Evolutionary conservation across 768 basidiomycete genomes (phyloP).

Genomic region (Bullera alba): DNA sequence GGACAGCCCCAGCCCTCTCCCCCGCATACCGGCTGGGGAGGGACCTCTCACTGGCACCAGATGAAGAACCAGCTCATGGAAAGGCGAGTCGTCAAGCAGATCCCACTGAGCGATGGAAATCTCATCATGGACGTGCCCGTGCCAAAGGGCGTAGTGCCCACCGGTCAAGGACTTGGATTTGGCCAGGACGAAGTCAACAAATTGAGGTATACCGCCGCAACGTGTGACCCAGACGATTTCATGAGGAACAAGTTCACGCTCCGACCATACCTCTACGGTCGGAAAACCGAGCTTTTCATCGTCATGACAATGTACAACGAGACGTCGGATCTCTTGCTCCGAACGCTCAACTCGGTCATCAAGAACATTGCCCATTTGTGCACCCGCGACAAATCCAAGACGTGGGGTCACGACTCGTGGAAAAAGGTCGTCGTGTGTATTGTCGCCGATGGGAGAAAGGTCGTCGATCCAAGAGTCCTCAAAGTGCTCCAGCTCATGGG

Average conservation of each 20-base stretch:
- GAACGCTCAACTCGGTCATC: constrained; percentile 42
- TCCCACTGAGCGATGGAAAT: constrained; percentile 74
- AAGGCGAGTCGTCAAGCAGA: constrained; percentile 50
- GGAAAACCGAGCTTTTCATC: constrained; percentile 42
- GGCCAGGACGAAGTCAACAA: constrained; percentile 42
- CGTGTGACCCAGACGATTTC: constrained; percentile 42
- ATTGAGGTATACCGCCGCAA: constrained; percentile 36
- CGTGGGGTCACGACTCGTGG: constrained; percentile 48
- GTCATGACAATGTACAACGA: constrained; percentile 46
- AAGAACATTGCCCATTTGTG: constrained; percentile 48
- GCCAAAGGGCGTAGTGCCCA: constrained; percentile 67
- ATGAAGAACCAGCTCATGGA: constrained; percentile 35
- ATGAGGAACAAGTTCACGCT: constrained; percentile 67
- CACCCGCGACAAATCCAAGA: constrained; percentile 41
- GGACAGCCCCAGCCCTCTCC: not conserved
- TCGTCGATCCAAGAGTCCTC: constrained; percentile 55
- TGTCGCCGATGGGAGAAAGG: constrained; percentile 46
- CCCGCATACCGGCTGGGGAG: constrained; percentile 9
- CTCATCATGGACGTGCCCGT: constrained; percentile 76
- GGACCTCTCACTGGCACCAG: constrained; percentile 33
- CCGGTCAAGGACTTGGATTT: constrained; percentile 20
- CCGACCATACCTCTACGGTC: constrained; percentile 64
- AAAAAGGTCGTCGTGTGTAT: constrained; percentile 48
- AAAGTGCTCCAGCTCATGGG: constrained; percentile 75
- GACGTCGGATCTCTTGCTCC: constrained; percentile 32